Conservation (phyloP, 345 rosid species). For the Euphorbia lathyris region DNA sequence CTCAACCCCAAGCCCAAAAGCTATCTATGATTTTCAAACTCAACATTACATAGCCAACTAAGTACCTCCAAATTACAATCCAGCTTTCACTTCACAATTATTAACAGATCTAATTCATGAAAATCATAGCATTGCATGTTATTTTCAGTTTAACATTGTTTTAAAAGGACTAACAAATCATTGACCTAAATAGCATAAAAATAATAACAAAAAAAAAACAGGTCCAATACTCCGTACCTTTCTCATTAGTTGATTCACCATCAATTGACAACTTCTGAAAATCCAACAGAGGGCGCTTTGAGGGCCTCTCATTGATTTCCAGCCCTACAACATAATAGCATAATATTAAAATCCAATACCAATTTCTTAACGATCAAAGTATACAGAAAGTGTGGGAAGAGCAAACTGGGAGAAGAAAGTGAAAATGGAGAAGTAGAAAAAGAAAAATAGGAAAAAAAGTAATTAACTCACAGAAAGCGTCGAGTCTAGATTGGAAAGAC, state of each 20-base stretch:
- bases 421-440: not conserved
- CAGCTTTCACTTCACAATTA: not conserved
- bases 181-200: not conserved
- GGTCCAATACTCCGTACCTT: constrained; percentile 30
- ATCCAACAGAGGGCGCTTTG: constrained; percentile 53
- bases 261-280: constrained; percentile 53
- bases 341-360: not conserved
- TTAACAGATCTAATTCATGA: not conserved
- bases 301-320: constrained; percentile 76
- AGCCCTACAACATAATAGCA: constrained; percentile 43
- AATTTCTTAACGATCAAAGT: not conserved
- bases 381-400: no score
- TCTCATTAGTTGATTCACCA: constrained; percentile 21
- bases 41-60: not conserved
- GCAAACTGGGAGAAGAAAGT: no score
- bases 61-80: not conserved
- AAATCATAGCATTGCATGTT: not conserved
- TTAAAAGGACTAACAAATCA: not conserved
- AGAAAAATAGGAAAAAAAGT: not conserved
- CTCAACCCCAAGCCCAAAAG: not conserved
- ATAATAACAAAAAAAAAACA: not conserved
- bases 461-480: constrained; percentile 22
- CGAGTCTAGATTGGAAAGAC: constrained; percentile 21
- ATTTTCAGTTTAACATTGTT: not conserved
- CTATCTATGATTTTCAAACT: not conserved